Conservation (phyloP, 331 rosid species). For the Dryas integrifolia region DNA sequence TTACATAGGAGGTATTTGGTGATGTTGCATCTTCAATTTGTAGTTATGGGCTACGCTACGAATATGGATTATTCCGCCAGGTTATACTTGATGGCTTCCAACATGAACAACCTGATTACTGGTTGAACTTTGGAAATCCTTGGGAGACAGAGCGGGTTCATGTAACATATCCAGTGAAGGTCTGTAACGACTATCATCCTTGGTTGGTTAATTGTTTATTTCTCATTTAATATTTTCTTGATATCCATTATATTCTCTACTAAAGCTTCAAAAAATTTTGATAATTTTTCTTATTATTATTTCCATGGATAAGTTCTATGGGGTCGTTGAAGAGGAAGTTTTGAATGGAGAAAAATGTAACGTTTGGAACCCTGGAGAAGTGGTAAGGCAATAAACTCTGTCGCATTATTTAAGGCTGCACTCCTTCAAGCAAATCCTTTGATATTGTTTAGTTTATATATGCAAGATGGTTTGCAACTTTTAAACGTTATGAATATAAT, state of each 20-base stretch:
- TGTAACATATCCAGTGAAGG: constrained; percentile 73
- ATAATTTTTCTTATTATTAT: constrained; percentile 21
- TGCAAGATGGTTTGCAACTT: constrained; percentile 23
- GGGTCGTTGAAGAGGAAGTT: constrained; percentile 52
- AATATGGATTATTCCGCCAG: constrained; percentile 74
- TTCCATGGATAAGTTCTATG: constrained; percentile 54
- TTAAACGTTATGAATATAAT: constrained; percentile 21
- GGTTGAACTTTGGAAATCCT: constrained; percentile 80
- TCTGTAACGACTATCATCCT: constrained; percentile 35
- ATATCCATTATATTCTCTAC: constrained; percentile 13
- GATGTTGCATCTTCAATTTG: constrained; percentile 32
- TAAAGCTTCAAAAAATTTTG: constrained; percentile 26
- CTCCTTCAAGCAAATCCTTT: constrained; percentile 15
- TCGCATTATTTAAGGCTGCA: constrained; percentile 21
- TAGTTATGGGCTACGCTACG: constrained; percentile 72
- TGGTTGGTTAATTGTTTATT: constrained; percentile 18
- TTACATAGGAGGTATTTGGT: constrained; percentile 4
- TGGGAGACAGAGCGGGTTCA: constrained; percentile 75
- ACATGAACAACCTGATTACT: constrained; percentile 72
- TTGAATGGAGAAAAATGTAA: constrained; percentile 38
- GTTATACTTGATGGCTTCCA: constrained; percentile 67
- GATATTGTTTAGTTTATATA: constrained; percentile 10
- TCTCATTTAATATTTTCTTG: constrained; percentile 12
- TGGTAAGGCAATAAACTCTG: constrained; percentile 37
- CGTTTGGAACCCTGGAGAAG: constrained; percentile 74